Percentiles rank a stretch among this genome's conserved stretches.
phyloP scores from a whole-genome alignment of 1,284 basidiomycete species.

The Sporisorium scitamineum region DNA sequence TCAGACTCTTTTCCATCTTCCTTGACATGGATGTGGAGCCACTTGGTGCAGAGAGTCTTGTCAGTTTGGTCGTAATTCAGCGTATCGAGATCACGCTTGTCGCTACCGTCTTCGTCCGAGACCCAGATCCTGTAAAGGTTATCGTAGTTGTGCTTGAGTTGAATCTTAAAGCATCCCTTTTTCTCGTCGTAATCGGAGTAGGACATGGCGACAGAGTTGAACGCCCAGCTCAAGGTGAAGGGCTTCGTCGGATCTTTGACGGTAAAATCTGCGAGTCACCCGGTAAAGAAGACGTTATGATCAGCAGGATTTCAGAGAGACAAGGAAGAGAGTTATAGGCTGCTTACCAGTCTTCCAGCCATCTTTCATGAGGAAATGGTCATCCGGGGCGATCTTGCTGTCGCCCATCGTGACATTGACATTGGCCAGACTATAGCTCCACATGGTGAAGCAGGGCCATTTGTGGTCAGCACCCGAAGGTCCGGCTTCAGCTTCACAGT shows the following conservation, averaged over 20 bases:
- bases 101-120: slow-evolving; percentile 18
- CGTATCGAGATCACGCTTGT: slow-evolving; percentile 13
- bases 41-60: slow-evolving; percentile 15
- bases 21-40: slow-evolving; percentile 24
- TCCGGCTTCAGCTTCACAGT: slow-evolving; percentile 19
- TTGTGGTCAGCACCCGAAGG: not conserved
- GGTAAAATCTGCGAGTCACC: slow-evolving; percentile 18
- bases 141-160: not conserved
- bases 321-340: not conserved
- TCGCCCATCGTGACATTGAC: not conserved
- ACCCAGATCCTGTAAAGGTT: slow-evolving; percentile 15
- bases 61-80: not conserved
- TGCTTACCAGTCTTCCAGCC: slow-evolving; percentile 17
- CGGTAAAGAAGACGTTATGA: not conserved
- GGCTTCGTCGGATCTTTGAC: slow-evolving; percentile 3
- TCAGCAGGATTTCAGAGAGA: not conserved
- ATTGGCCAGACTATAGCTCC: not conserved
- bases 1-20: slow-evolving; percentile 5
- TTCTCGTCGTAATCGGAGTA: slow-evolving; percentile 9
- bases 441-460: slow-evolving; percentile 29
- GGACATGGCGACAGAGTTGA: not conserved
- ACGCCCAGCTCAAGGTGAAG: slow-evolving; percentile 7
- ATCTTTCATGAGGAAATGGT: slow-evolving; percentile 21
- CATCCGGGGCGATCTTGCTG: not conserved
- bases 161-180: slow-evolving; percentile 9